Conservation (phyloP, 176 grass and related monocot species). For the Echinochloa phyllopogon region DNA sequence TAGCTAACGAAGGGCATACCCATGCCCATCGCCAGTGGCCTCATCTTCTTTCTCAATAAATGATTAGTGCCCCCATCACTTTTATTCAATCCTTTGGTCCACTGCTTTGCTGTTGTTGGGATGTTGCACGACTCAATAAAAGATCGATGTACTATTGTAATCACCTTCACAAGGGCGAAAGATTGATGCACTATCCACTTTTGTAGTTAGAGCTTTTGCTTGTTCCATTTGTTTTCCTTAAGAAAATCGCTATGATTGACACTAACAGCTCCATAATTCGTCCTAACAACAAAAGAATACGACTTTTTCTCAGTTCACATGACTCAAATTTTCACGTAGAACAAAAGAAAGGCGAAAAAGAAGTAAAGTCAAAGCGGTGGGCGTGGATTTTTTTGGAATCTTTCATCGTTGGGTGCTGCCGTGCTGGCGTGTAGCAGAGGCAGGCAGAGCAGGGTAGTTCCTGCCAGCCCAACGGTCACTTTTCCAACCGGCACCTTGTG, state of each 20-base stretch:
- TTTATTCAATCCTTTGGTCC: conserved; percentile 1
- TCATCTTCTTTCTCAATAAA: background rate
- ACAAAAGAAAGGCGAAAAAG: background rate
- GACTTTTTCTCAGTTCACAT: conserved; percentile 8
- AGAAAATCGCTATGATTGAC: background rate
- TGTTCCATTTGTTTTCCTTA: background rate
- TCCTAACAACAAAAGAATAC: conserved; percentile 16
- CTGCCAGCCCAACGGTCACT: conserved; percentile 45
- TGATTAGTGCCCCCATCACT: background rate
- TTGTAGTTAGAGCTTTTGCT: conserved; percentile 13
- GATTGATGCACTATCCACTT: background rate
- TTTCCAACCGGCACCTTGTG: conserved; percentile 17
- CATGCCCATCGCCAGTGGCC: background rate
- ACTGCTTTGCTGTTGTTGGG: conserved; percentile 17
- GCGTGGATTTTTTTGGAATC: conserved; percentile 20
- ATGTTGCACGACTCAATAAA: conserved; percentile 27
- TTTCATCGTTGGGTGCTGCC: background rate
- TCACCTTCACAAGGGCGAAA: background rate
- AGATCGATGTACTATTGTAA: background rate
- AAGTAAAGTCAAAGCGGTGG: conserved; percentile 33
- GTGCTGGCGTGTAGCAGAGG: background rate
- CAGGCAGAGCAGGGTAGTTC: background rate
- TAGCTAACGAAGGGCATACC: background rate
- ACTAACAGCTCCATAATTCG: conserved; percentile 3
- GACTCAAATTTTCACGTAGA: conserved; percentile 12